Base-by-base conservation (phyloP, 2,329 filamentous ascomycete genomes). In the Verticillium nubilum region DNA sequence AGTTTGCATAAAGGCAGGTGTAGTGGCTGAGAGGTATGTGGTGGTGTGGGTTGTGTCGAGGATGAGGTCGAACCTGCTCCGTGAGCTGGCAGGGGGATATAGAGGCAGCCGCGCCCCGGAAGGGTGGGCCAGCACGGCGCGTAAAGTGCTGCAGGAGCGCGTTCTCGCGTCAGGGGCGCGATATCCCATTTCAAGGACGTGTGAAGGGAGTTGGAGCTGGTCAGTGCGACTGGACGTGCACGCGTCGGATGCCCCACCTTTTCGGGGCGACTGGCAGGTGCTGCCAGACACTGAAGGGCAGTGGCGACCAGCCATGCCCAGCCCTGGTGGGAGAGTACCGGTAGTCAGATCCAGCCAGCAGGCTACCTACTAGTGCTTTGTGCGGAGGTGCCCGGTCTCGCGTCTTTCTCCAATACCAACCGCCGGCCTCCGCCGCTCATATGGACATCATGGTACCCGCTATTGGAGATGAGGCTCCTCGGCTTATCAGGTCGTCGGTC, bases 141-240 rank as follows among this genome's bases (percentile, higher is more conserved):
- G 56, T 57, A 50, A 57, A 57, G 37, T 57, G 56, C 27, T 52
- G n/a, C 42, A 23, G 42, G 19, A 25, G 42, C 42, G 42, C 42
- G 42, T 50, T 50, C 12, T 50, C 42, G 42, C 42, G 42, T 26
- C 19, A 10, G 17, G n/a, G 42, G 19, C 42, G 42, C 42, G 42
- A n/a, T 9, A 23, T 25, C 42, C 42, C n/a, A 12, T 50, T 3
- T 19, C 5, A 50, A 50, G 7, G 42, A 50, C 42, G 19, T 50
- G 42, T 33, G n/a, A n/a, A 31, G 29, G 29, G 29, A 42, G 19
- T 9, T 10, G 19, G 10, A 7, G n/a, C 5, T 23, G 19, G 42
- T 12, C n/a, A 6, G 19, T 50, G 42, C 42, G n/a, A 5, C 19
- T 23, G 19, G 42, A 50, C 42, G 42, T 50, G n/a, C 42, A 50